Base-by-base conservation (phyloP, 805 yeast species). In the Lipomyces lipofer region DNA sequence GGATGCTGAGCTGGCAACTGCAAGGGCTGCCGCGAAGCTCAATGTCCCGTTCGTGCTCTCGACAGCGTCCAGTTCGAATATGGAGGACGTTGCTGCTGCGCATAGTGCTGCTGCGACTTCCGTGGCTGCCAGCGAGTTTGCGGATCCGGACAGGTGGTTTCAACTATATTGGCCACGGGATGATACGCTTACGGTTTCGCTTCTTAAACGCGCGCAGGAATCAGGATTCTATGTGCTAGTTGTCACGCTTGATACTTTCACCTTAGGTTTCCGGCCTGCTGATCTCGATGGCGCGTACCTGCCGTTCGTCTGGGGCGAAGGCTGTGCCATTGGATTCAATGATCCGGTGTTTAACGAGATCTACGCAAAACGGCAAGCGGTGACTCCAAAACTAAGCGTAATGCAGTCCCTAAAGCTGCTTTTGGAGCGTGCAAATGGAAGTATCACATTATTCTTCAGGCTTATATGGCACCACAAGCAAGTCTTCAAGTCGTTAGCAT, bases 1-100 rank as follows among this genome's bases (percentile, higher is more conserved):
- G 12, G 64, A 64, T 8, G 69, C 63, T 2, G 69, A 66, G 40
- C 19, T 51, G n/a, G 69, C 65, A 5, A 54, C 62, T 12, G 65
- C 68, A 3, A 49, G 51, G 12, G 69, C 69, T 1, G 67, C 66
- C 19, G 64, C 62, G 9, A 33, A 52, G 25, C 56, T 63, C 45
- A 54, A 62, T 43, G 59, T 66, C 8, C 67, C 69, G 21, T 66
- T 64, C 49, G 58, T 66, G 17, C 57, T 64, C 40, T 56, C 66
- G 38, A 62, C 69, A 3, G 68, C 68, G 15, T 56, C 63, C n/a
- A 40, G 62, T 15, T 32, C 54, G 19, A 52, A 48, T 50, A 39
- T 60, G 42, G 64, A 60, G 33, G 47, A 46, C 12, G 56, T 60
- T 10, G 63, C 63, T 1, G 51, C 44, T 19, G 61, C 54, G 12